Percentiles rank a stretch among this genome's conserved stretches.
phyloP scores from a whole-genome alignment of 352 stramenopile species.

The Globisporangium nagaii region DNA sequence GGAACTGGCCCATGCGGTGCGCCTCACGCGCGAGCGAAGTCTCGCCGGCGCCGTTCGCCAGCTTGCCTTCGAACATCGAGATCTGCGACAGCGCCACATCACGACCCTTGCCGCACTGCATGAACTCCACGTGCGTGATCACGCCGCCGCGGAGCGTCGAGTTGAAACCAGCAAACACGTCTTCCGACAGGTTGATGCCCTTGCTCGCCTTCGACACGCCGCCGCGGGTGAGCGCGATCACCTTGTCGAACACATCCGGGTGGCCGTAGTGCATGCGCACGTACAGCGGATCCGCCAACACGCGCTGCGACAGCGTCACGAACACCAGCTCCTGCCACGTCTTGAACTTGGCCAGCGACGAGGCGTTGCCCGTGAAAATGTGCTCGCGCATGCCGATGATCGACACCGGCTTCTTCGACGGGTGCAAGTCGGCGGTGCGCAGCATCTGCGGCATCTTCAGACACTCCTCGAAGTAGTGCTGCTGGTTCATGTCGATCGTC shows the following conservation, averaged over 20 bases:
- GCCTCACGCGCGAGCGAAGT: conserved; percentile 72
- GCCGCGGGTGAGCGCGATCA: conserved; percentile 65
- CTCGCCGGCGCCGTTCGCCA: conserved; percentile 78
- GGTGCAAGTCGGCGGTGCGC: conserved; percentile 61
- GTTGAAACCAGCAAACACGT: conserved; percentile 85
- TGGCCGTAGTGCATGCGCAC: conserved; percentile 84
- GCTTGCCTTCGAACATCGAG: conserved; percentile 85
- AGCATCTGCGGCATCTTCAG: conserved; percentile 83
- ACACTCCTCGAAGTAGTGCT: conserved; percentile 85
- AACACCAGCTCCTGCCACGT: conserved; percentile 84
- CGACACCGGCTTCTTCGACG: conserved; percentile 60
- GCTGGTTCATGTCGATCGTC: conserved; percentile 89
- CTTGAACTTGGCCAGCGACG: conserved; percentile 82
- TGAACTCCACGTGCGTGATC: conserved; percentile 81
- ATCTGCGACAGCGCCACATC: conserved; percentile 84
- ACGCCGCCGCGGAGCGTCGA: conserved; percentile 67
- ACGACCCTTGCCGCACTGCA: conserved; percentile 83
- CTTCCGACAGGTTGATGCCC: conserved; percentile 82
- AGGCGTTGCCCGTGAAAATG: conserved; percentile 84
- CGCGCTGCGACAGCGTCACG: conserved; percentile 77
- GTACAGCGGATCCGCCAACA: conserved; percentile 67
- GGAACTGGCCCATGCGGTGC: conserved; percentile 80
- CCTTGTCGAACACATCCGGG: conserved; percentile 81
- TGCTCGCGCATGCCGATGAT: conserved; percentile 87
- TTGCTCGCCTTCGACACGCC: conserved; percentile 79